Evolutionary conservation across 2,329 filamentous ascomycete genomes (phyloP).

Genomic region (Aspergillus ochraceus): DNA sequence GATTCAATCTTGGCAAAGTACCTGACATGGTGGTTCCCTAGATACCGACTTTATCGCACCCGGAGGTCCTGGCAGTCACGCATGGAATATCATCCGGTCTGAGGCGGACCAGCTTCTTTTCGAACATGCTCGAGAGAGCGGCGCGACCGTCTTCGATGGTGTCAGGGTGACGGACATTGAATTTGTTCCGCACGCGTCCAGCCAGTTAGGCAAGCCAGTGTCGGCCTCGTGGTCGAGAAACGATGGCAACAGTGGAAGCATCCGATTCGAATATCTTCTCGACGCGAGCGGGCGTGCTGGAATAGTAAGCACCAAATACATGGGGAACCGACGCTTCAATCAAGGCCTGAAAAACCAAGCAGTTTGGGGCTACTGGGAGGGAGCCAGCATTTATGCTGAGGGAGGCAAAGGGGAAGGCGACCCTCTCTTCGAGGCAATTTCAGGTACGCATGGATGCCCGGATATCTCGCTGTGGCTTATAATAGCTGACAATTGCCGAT

Average conservation of each 20-base stretch:
- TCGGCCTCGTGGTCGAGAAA: not conserved
- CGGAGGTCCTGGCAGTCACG: not conserved
- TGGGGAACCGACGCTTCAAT: not conserved
- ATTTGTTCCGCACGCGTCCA: not conserved
- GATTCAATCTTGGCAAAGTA: not conserved
- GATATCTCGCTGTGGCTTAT: not conserved
- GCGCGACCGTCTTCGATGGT: not conserved
- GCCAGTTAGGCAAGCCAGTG: not conserved
- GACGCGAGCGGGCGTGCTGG: not conserved
- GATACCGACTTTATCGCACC: not conserved
- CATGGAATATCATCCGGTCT: not conserved
- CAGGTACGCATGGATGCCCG: slow-evolving; percentile 2
- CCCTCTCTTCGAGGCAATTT: slow-evolving; percentile 15
- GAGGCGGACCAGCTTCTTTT: not conserved
- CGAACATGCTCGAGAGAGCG: not conserved
- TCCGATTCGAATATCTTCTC: not conserved
- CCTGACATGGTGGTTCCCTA: not conserved
- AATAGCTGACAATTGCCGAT: not conserved
- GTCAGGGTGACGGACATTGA: not conserved
- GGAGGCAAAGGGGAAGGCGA: slow-evolving; percentile 6
- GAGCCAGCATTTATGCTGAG: slow-evolving; percentile 3
- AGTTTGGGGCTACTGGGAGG: slow-evolving; percentile 49
- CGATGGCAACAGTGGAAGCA: not conserved
- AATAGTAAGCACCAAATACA: not conserved
- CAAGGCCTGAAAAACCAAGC: not conserved